These are phyloP conservation scores for Leishmania amazonensis DNA, from an alignment of 208 protist species.

Conservation along the genomic window DNA sequence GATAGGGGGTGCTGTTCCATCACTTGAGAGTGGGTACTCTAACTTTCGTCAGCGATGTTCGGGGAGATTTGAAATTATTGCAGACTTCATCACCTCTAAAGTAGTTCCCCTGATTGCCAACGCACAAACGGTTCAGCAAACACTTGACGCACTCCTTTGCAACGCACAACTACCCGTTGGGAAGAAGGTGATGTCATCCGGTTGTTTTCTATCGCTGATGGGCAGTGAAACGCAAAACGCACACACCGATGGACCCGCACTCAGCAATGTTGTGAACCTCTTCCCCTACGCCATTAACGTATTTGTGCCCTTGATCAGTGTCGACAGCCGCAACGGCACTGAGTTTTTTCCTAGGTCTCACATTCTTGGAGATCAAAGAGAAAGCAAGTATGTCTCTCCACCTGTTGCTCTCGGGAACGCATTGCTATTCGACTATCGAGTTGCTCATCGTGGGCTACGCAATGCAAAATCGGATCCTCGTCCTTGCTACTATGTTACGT, in stretches of 20 bases:
- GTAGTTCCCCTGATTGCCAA: conserved; percentile 44
- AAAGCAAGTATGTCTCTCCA: conserved; percentile 33
- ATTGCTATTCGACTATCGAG: conserved; percentile 70
- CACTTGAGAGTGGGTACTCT: conserved; percentile 54
- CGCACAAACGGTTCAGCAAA: conserved; percentile 38
- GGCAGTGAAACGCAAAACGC: conserved; percentile 52
- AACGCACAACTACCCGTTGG: background rate
- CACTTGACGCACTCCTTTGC: conserved; percentile 34
- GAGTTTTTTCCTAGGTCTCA: conserved; percentile 61
- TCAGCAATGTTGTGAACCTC: conserved; percentile 50
- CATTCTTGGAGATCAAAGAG: conserved; percentile 3
- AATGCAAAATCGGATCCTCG: conserved; percentile 41
- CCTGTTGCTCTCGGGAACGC: conserved; percentile 41
- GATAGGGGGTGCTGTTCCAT: conserved; percentile 25
- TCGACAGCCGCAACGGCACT: conserved; percentile 62
- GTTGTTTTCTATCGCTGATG: conserved; percentile 66
- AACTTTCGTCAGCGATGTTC: conserved; percentile 70
- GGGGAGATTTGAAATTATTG: conserved; percentile 70
- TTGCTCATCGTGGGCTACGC: conserved; percentile 56
- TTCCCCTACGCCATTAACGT: conserved; percentile 76
- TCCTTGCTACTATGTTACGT: conserved; percentile 71
- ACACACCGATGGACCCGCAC: conserved; percentile 62
- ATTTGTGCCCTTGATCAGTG: conserved; percentile 63
- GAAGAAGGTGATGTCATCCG: conserved; percentile 58
- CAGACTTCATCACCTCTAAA: conserved; percentile 41